Evolutionary conservation across 2,329 filamentous ascomycete species (phyloP).

Genomic region (Ophiocordyceps sinensis): DNA sequence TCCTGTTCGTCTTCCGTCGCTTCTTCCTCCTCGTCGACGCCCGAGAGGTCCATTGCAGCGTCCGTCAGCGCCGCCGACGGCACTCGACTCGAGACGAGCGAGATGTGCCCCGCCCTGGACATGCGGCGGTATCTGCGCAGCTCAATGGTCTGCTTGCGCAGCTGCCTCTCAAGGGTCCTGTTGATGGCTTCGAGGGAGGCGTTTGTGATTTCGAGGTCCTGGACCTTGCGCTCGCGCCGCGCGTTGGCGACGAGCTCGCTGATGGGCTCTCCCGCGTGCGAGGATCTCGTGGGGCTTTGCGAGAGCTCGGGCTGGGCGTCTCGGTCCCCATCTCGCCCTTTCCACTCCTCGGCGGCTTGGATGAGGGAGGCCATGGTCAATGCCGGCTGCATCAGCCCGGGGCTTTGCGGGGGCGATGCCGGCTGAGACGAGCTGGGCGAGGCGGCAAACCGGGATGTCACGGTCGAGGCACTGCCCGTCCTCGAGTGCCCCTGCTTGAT

Average conservation of each 20-base stretch:
- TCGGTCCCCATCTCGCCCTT: constrained; percentile 16
- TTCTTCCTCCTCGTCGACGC: constrained; percentile 30
- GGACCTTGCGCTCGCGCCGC: constrained; percentile 80
- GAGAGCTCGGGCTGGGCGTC: constrained; percentile 21
- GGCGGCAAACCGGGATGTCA: constrained; percentile 19
- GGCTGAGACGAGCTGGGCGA: constrained; percentile 17
- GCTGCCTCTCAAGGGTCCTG: constrained; percentile 74
- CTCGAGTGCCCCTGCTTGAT: constrained; percentile 24
- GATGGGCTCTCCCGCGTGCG: constrained; percentile 40
- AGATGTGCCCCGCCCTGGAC: constrained; percentile 65
- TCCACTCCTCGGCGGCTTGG: constrained; percentile 38
- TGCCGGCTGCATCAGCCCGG: constrained; percentile 16
- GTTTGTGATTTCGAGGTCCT: constrained; percentile 94
- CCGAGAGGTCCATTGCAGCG: constrained; percentile 30
- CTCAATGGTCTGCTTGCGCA: constrained; percentile 83
- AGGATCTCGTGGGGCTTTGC: constrained; percentile 42
- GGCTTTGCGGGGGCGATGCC: constrained; percentile 21
- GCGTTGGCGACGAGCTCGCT: constrained; percentile 78
- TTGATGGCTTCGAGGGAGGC: constrained; percentile 93
- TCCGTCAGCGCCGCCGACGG: constrained; percentile 27
- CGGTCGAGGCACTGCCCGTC: constrained; percentile 21
- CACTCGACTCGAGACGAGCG: constrained; percentile 34
- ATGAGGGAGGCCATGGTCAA: constrained; percentile 41
- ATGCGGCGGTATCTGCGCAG: constrained; percentile 75
- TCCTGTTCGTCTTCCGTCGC: constrained; percentile 28